Conservation (phyloP, 805 yeast genomes). For the Cephaloascus albidus region DNA sequence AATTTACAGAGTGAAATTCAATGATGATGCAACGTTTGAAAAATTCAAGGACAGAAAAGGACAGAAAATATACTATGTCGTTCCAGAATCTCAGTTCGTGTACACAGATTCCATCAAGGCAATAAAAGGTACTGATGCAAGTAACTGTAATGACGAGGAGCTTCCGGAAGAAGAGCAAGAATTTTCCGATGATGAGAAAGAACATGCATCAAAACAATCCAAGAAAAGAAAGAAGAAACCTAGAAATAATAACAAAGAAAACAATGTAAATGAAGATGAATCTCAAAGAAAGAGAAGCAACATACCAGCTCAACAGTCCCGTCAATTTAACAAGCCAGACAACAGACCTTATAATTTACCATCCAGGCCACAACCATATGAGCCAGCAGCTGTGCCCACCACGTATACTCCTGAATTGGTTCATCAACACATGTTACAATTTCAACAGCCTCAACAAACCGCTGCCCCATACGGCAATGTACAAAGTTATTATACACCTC, state of each 20-base stretch:
- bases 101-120: constrained; percentile 64
- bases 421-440: constrained; percentile 6
- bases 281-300: constrained; percentile 1
- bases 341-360: background rate
- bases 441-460: constrained; percentile 9
- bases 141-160: constrained; percentile 92
- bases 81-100: constrained; percentile 69
- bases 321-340: background rate
- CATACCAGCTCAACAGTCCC: background rate
- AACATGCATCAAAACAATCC: constrained; percentile 55
- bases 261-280: constrained; percentile 2
- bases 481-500: no score
- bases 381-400: background rate
- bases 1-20: constrained; percentile 65
- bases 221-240: constrained; percentile 51
- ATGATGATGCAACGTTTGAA: constrained; percentile 36
- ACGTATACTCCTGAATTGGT: constrained; percentile 2
- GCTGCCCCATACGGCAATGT: no score
- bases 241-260: constrained; percentile 17
- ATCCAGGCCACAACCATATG: background rate
- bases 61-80: constrained; percentile 61
- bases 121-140: constrained; percentile 86
- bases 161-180: constrained; percentile 89
- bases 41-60: constrained; percentile 42
- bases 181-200: constrained; percentile 90